Evolutionary conservation across 129 eudicot genomes (phyloP), one percentile per base, ranked within the genome.

Genomic region (Solidago caesia): DNA sequence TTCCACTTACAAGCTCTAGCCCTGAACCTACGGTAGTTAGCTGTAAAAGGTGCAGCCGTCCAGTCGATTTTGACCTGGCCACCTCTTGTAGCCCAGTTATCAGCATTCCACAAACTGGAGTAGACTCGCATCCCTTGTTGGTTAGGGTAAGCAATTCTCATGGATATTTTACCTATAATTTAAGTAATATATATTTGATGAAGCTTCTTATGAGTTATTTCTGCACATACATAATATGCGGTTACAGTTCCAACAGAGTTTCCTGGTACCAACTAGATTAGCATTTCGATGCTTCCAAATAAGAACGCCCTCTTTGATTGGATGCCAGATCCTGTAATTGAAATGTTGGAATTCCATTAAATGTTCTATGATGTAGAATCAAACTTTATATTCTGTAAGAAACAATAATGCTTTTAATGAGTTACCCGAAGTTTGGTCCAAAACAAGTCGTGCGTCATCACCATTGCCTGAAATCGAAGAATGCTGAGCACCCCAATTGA

Each of bases 51-150:
- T 13, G 87, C 82, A 26, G 77, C 69, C 2, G n/a, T 81, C 96
- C 93, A 87, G 62, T 90, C 83, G 39, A 82, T 85, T 60, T 85
- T 85, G 58, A 81, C 87, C 10, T 78, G 77, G 2, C 93, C 93
- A 13, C 83, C 83, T 74, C 85, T 82, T 0, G 93, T 87, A n/a
- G 96, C 91, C 93, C 91, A 85, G 45, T 80, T 71, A 62, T 90
- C 93, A 21, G 86, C 92, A 47, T 90, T 79, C 93, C 92, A 90
- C 0, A 90, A 70, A 83, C 89, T 90, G 7, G 92, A 68, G 73
- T 87, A 83, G n/a, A 76, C 89, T 13, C 80, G 58, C 96, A 90
- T 87, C 15, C 87, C 87, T 79, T 87, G 96, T 75, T 82, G 69
- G 61, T 80, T 86, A 1, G 96, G 90, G 74, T 83, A 90, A 7